These are phyloP conservation scores for Alternaria rosae DNA, from an alignment of 2,329 filamentous ascomycete species.

Conservation along the genomic window DNA sequence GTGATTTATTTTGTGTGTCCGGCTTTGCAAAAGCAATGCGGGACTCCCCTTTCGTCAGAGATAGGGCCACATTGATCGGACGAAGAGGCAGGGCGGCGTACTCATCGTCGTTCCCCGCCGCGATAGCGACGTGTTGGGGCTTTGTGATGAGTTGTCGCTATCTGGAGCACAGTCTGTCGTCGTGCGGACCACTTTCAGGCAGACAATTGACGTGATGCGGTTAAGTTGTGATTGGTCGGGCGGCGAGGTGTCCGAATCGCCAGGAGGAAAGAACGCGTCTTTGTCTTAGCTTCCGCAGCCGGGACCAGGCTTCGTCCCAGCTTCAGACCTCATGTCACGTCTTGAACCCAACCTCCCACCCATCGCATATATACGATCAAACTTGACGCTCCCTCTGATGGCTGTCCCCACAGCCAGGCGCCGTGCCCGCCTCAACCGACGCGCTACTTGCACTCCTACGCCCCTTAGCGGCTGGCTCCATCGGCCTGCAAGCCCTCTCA, in stretches of 20 bases:
- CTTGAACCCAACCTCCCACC: not conserved
- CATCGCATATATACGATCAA: not conserved
- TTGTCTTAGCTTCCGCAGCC: constrained; percentile 16
- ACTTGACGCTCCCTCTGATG: not conserved
- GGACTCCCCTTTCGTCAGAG: not conserved
- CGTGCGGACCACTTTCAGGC: constrained; percentile 22
- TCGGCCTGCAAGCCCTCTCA: not conserved
- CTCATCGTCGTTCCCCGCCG: not conserved
- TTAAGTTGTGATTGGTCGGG: constrained; percentile 16
- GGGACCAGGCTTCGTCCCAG: constrained; percentile 4
- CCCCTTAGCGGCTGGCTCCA: not conserved
- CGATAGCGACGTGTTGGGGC: not conserved
- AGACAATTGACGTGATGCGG: constrained; percentile 5
- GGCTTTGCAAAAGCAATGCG: not conserved
- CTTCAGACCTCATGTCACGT: not conserved
- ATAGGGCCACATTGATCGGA: not conserved
- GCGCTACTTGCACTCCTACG: not conserved
- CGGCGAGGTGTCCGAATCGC: constrained; percentile 1
- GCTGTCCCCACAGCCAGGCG: not conserved
- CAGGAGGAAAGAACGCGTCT: constrained; percentile 9
- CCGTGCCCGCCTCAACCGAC: not conserved
- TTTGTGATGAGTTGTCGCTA: not conserved
- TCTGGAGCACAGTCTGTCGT: constrained; percentile 5
- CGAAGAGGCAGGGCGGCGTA: not conserved
- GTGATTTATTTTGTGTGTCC: not conserved